A percentile compares a stretch with the other conserved stretches of the same genome.
Conservation (phyloP, 257 asterid genomes). For the Primulina eburnea region DNA sequence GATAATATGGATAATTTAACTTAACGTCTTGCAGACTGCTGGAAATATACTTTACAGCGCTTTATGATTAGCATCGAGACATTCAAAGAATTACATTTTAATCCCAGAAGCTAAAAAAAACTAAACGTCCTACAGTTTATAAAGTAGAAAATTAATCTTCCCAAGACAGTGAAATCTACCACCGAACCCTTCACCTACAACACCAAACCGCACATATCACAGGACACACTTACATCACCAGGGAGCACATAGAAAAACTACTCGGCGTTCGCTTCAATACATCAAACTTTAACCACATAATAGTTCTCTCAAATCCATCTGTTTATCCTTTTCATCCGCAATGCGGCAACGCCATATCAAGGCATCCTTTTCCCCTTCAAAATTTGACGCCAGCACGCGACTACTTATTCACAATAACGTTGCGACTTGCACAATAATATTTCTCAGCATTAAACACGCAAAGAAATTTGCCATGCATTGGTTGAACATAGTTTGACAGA, state of each 20-base stretch:
- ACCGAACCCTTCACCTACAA: not conserved
- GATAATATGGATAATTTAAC: too few species aligned
- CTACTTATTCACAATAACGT: not conserved
- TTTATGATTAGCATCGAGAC: not conserved
- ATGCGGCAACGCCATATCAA: not conserved
- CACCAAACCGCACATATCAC: not conserved
- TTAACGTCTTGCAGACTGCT: not conserved
- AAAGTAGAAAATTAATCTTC: not conserved
- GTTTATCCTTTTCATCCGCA: not conserved
- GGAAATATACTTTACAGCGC: not conserved
- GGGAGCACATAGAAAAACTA: not conserved
- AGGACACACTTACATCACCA: conserved; percentile 2
- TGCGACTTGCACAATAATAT: not conserved
- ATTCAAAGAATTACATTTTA: too few species aligned
- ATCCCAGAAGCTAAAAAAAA: not conserved
- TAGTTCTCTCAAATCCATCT: not conserved
- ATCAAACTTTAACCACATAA: not conserved
- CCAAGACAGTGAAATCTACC: not conserved
- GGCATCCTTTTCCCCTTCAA: not conserved
- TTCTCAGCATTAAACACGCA: not conserved
- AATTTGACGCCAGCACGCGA: not conserved
- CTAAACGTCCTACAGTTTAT: not conserved
- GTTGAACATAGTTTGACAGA: not conserved
- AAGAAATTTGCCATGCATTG: not conserved
- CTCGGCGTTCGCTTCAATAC: not conserved